Conservation (phyloP, 1,284 basidiomycete genomes). For the Pseudozyma tsukubaensis region DNA sequence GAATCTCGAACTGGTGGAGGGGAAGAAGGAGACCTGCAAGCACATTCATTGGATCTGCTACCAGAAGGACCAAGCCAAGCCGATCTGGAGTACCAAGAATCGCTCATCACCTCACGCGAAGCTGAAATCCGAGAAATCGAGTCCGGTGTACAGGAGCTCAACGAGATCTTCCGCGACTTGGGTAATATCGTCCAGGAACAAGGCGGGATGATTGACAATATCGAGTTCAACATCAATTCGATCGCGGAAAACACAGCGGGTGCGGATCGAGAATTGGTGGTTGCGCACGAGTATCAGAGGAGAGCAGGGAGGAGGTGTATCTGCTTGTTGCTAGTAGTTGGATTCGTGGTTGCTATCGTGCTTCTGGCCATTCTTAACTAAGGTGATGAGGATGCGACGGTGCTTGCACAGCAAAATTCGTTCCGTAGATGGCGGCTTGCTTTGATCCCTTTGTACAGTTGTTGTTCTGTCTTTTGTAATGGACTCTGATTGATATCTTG, state of each 20-base stretch:
- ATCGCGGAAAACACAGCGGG: conserved; percentile 85
- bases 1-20: not conserved
- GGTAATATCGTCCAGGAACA: conserved; percentile 95
- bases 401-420: too few relatives aligned
- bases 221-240: conserved; percentile 91
- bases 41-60: conserved; percentile 20
- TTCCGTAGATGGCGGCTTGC: not conserved
- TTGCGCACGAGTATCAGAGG: conserved; percentile 92
- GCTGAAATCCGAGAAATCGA: conserved; percentile 96
- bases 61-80: conserved; percentile 72
- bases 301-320: conserved; percentile 89
- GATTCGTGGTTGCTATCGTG: conserved; percentile 88
- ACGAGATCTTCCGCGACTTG: conserved; percentile 96
- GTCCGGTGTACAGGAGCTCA: conserved; percentile 93
- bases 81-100: conserved; percentile 97
- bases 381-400: not conserved
- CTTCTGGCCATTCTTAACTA: conserved; percentile 75
- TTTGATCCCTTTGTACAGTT: conserved; percentile 1
- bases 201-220: conserved; percentile 95
- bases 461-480: conserved; percentile 15
- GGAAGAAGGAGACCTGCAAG: conserved; percentile 13
- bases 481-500: not conserved
- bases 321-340: conserved; percentile 87
- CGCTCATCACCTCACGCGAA: conserved; percentile 93
- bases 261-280: conserved; percentile 87